Conservation (phyloP, 331 rosid genomes). For the Quercus lobata region DNA sequence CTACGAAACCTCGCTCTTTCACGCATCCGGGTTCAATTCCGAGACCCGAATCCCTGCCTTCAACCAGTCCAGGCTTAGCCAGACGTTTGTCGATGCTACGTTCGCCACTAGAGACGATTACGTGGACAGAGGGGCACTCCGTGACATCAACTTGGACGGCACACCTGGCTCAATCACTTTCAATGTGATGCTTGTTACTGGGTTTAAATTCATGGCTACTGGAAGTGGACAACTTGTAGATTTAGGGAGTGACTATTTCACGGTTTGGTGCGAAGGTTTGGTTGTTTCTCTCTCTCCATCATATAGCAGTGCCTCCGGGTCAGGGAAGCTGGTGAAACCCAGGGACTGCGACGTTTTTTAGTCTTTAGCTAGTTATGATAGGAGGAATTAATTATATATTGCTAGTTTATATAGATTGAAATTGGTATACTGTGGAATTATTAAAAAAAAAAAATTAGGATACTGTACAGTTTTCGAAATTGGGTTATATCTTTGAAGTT, state of each 20-base stretch:
- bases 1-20: slow-evolving; percentile 42
- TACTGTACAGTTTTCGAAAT: too few species aligned
- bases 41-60: slow-evolving; percentile 46
- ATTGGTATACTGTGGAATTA: too few species aligned
- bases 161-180: slow-evolving; percentile 37
- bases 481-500: too few species aligned
- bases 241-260: too few species aligned
- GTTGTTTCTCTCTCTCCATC: slow-evolving; percentile 29
- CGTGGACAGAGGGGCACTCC: slow-evolving; percentile 1
- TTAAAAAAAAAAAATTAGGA: too few species aligned
- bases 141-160: slow-evolving; percentile 29
- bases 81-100: slow-evolving; percentile 34
- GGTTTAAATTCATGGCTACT: slow-evolving; percentile 53
- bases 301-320: slow-evolving; percentile 16
- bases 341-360: slow-evolving; percentile 50
- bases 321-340: slow-evolving; percentile 43
- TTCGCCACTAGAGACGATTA: slow-evolving; percentile 34
- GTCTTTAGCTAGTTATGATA: background rate
- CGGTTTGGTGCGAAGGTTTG: slow-evolving; percentile 47
- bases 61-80: slow-evolving; percentile 36
- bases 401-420: too few species aligned
- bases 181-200: slow-evolving; percentile 41
- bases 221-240: slow-evolving; percentile 4
- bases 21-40: slow-evolving; percentile 23
- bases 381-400: too few species aligned